Conservation (phyloP, 225 moss, liverwort and hornwort genomes). For the Neckera pumila region DNA sequence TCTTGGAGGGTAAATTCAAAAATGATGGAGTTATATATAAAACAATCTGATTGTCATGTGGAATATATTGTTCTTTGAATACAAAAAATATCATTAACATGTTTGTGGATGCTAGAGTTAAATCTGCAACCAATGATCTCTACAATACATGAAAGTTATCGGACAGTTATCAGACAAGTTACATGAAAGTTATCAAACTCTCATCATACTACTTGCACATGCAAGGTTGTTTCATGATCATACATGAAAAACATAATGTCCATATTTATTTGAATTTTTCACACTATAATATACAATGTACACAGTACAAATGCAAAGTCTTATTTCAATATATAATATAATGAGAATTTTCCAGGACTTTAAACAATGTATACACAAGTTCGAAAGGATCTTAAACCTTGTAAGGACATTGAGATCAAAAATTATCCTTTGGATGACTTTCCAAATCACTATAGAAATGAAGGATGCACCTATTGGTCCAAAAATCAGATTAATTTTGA, state of each 20-base stretch:
- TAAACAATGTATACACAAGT: background rate
- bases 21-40: background rate
- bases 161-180: no score
- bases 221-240: background rate
- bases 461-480: background rate
- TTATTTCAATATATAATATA: background rate
- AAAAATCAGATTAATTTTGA: background rate
- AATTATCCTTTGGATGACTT: rapidly evolving
- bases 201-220: background rate
- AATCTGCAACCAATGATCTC: background rate
- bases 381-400: rapidly evolving
- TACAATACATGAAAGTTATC: background rate
- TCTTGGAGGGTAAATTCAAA: background rate
- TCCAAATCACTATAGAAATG: background rate
- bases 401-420: rapidly evolving
- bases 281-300: background rate
- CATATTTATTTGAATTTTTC: background rate
- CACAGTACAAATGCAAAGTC: background rate
- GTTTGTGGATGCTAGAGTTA: background rate
- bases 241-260: background rate
- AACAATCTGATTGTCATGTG: background rate
- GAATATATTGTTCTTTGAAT: background rate
- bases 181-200: background rate
- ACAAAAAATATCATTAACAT: background rate
- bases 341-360: background rate